Evolutionary conservation across 164 flowering plant species (phyloP), one percentile per base, ranked within the genome.

Genomic region (Vitis cinerea): DNA sequence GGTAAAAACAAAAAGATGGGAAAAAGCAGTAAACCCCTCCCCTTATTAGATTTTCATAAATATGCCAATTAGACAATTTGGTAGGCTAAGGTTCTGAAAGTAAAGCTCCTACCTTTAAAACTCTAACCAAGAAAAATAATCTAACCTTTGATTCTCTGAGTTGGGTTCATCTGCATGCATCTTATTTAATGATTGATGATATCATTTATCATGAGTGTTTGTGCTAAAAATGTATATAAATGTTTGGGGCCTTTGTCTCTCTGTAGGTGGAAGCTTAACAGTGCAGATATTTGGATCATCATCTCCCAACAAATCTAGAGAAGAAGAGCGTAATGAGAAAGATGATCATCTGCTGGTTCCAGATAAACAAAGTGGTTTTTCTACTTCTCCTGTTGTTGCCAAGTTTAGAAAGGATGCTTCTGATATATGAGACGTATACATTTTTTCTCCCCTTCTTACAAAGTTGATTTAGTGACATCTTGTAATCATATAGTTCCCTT

Each of bases 251-350:
- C 12, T 52, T 72, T 68, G 23, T 65, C 48, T 73, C 47, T 44
- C 53, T 80, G 66, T 19, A 90, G 96, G 78, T 70, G 97, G 97
- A 66, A 91, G 94, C 83, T 76, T 91, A 69, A 79, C 83, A 31
- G 94, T 91, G 71, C 92, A 91, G 83, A 79, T 91, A 63, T 71
- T 70, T 55, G 92, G 91, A 48, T 78, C 87, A 2, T 59, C 77
- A 50, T 61, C 78, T 49, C 66, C 88, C 1, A 61, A 50, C 19
- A 65, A 71, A 11, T 69, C 71, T 31, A 68, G 4, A 56, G 71
- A 75, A 66, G 67, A 81, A 47, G 71, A 56, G 16, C 65, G 8
- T 15, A 69, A 44, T 53, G 54, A 53, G 37, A 76, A 70, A 71
- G 73, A 1, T 50, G 79, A 73, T 59, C 60, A 61, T 12, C 37